phyloP scores from a whole-genome alignment of 1,139 yeast species.

The Pneumocystis oryctolagi region DNA sequence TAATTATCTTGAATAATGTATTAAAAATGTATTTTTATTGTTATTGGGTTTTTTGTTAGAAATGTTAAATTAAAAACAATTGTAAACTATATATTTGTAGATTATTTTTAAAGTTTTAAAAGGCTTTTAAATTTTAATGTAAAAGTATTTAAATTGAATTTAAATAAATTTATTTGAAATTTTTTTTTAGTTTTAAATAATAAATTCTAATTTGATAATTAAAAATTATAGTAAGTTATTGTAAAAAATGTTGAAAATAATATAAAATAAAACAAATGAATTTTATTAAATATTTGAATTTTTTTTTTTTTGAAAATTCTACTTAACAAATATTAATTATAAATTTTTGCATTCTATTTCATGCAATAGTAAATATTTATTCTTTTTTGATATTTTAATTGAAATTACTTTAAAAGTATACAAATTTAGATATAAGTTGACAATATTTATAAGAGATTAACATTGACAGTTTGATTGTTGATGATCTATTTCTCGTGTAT shows the following conservation, averaged over 20 bases:
- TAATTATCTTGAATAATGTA: too few species aligned
- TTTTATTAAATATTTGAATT: background rate
- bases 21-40: too few species aligned
- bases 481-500: conserved; percentile 16
- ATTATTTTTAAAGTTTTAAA: too few species aligned
- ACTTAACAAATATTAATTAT: background rate
- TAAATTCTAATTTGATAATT: too few species aligned
- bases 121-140: too few species aligned
- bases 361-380: background rate
- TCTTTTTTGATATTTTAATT: background rate
- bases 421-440: background rate
- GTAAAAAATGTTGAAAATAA: background rate
- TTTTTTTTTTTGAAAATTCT: background rate
- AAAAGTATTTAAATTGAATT: too few species aligned
- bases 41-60: too few species aligned
- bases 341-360: background rate
- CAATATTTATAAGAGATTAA: conserved; percentile 6
- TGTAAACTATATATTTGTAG: too few species aligned
- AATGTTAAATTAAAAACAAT: too few species aligned
- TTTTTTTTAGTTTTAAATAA: too few species aligned
- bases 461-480: conserved; percentile 18
- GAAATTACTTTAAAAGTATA: background rate
- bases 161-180: too few species aligned
- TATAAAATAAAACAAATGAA: background rate
- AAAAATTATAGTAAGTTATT: too few species aligned